Evolutionary conservation across 2,329 filamentous ascomycete genomes (phyloP).

Genomic region (Colletotrichum echinochloae): DNA sequence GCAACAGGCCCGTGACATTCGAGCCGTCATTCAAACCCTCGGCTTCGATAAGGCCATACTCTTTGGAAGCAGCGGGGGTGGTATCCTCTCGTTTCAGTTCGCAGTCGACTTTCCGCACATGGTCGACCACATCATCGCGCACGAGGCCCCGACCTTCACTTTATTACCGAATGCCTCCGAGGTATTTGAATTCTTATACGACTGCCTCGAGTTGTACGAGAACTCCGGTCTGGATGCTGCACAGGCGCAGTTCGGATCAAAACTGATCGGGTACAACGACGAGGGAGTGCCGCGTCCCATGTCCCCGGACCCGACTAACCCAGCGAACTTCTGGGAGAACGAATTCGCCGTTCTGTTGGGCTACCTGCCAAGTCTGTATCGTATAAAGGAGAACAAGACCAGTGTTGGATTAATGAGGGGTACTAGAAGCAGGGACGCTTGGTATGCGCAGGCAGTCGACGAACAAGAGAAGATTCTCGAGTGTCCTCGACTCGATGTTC

Average conservation of each 20-base stretch:
- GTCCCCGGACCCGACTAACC: constrained; percentile 43
- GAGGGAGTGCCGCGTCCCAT: constrained; percentile 43
- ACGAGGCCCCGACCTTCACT: constrained; percentile 46
- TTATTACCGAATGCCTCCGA: constrained; percentile 46
- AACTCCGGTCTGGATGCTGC: constrained; percentile 42
- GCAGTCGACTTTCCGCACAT: constrained; percentile 47
- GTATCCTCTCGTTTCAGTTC: constrained; percentile 48
- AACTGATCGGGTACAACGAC: constrained; percentile 46
- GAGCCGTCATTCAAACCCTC: constrained; percentile 46
- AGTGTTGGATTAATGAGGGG: constrained; percentile 48
- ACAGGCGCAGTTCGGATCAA: constrained; percentile 38
- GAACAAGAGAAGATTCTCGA: constrained; percentile 48
- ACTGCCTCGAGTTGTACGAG: constrained; percentile 43
- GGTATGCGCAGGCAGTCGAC: constrained; percentile 45
- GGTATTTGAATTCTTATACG: constrained; percentile 44
- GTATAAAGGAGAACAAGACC: constrained; percentile 44
- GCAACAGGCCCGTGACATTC: constrained; percentile 49
- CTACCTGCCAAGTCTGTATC: constrained; percentile 45
- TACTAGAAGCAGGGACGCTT: constrained; percentile 45
- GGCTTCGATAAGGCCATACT: constrained; percentile 45
- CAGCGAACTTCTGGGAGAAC: constrained; percentile 47
- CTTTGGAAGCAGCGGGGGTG: constrained; percentile 49
- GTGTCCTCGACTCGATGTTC: constrained; percentile 45
- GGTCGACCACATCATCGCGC: constrained; percentile 47
- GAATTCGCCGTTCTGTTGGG: constrained; percentile 44